phyloP scores from a whole-genome alignment of 2,329 filamentous ascomycete species.

The Arthrobotrys megalospora region DNA sequence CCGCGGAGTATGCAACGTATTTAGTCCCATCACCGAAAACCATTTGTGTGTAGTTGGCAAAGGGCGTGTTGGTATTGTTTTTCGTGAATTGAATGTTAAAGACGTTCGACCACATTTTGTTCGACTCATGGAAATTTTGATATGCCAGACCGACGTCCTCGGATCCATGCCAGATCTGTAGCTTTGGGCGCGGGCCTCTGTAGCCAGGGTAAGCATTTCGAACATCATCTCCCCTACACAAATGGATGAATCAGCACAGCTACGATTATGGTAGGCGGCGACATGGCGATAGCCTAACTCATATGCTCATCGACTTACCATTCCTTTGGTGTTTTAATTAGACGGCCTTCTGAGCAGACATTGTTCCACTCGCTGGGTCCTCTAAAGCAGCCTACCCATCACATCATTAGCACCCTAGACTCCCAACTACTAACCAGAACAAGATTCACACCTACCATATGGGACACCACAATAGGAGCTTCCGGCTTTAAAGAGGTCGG shows the following conservation, averaged over 20 bases:
- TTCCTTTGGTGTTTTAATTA: slow-evolving; percentile 49
- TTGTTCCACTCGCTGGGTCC: slow-evolving; percentile 60
- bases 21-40: slow-evolving; percentile 66
- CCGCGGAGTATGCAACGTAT: slow-evolving; percentile 65
- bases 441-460: slow-evolving; percentile 63
- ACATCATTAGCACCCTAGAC: not conserved
- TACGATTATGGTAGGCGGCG: not conserved
- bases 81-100: slow-evolving; percentile 61
- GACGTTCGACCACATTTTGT: slow-evolving; percentile 64
- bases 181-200: slow-evolving; percentile 65
- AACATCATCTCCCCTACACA: slow-evolving; percentile 63
- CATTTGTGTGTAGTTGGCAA: slow-evolving; percentile 65
- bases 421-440: not conserved
- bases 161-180: slow-evolving; percentile 67
- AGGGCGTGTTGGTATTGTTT: slow-evolving; percentile 64
- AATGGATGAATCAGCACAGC: not conserved
- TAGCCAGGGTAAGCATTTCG: slow-evolving; percentile 67
- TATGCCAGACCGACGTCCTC: slow-evolving; percentile 65
- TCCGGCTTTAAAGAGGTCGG: slow-evolving; percentile 70
- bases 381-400: slow-evolving; percentile 64
- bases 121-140: slow-evolving; percentile 64
- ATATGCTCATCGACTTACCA: slow-evolving; percentile 16
- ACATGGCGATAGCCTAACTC: no score
- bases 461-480: slow-evolving; percentile 70
- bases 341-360: slow-evolving; percentile 29